These are phyloP conservation scores for Durotheca rogersii DNA, from an alignment of 495 filamentous ascomycete species.

Conservation along the genomic window DNA sequence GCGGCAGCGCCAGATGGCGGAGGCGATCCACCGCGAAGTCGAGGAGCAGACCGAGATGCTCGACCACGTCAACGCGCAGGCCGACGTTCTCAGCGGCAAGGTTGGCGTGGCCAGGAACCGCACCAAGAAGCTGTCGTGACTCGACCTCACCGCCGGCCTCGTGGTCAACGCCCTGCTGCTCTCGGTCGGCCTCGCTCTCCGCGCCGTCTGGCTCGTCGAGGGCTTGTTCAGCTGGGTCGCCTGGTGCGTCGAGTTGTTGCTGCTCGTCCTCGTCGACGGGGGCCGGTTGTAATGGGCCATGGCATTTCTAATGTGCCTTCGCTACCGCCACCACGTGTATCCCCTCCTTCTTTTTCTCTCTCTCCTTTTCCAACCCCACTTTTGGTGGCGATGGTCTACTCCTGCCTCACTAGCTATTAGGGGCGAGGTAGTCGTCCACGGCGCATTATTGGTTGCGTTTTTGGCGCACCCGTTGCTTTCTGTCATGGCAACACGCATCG, in stretches of 20 bases:
- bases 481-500: no score
- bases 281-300: not conserved
- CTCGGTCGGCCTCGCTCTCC: slow-evolving; percentile 14
- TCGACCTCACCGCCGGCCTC: slow-evolving; percentile 8
- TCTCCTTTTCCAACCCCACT: no score
- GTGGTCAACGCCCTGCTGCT: slow-evolving; percentile 16
- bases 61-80: slow-evolving; percentile 71
- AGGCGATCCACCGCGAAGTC: slow-evolving; percentile 82
- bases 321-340: no score
- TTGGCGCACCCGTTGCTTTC: no score
- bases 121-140: slow-evolving; percentile 64
- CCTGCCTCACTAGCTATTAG: no score
- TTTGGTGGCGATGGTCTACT: no score
- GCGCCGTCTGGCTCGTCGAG: slow-evolving; percentile 16
- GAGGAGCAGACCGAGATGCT: slow-evolving; percentile 82
- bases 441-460: no score
- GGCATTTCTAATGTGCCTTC: not conserved
- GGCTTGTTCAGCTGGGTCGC: slow-evolving; percentile 27
- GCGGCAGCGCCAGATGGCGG: slow-evolving; percentile 81
- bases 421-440: no score
- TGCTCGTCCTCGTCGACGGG: slow-evolving; percentile 20
- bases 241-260: slow-evolving; percentile 29
- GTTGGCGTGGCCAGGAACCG: slow-evolving; percentile 79
- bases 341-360: no score
- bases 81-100: slow-evolving; percentile 71